These are phyloP conservation scores for Sugiyamaella paludigena DNA, from an alignment of 1,139 yeast species.

Conservation along the genomic window DNA sequence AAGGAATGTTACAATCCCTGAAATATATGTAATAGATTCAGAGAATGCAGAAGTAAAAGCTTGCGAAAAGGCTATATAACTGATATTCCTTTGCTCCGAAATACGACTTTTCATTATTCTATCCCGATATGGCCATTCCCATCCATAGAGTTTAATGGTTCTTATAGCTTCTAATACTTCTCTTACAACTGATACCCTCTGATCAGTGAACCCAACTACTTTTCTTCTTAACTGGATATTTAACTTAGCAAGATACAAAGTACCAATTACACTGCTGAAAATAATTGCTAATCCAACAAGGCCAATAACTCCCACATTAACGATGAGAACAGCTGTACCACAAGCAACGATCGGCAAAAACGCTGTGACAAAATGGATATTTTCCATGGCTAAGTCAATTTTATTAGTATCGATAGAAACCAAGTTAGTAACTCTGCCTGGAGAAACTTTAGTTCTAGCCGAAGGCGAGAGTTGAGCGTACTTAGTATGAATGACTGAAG, in stretches of 20 bases:
- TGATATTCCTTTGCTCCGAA: conserved; percentile 40
- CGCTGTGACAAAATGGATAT: conserved; percentile 54
- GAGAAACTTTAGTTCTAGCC: conserved; percentile 43
- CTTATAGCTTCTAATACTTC: conserved; percentile 61
- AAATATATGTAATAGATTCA: conserved; percentile 58
- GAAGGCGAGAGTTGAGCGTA: conserved; percentile 43
- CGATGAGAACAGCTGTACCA: conserved; percentile 56
- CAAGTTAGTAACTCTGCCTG: conserved; percentile 55
- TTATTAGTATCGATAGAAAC: conserved; percentile 66
- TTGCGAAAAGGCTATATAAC: conserved; percentile 37
- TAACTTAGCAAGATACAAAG: conserved; percentile 34
- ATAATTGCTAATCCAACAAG: conserved; percentile 52
- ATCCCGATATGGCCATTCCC: conserved; percentile 59
- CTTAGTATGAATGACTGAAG: conserved; percentile 44
- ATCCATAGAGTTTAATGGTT: conserved; percentile 63
- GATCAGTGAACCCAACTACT: conserved; percentile 53
- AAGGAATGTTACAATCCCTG: conserved; percentile 68
- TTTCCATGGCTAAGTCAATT: conserved; percentile 60
- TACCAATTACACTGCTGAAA: conserved; percentile 34
- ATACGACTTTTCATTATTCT: conserved; percentile 46
- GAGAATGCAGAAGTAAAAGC: conserved; percentile 54
- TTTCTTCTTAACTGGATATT: conserved; percentile 45
- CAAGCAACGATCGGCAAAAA: conserved; percentile 40
- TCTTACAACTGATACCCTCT: conserved; percentile 54
- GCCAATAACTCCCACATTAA: conserved; percentile 64